A percentile compares a stretch with the other conserved stretches of the same genome.
These are phyloP conservation scores for Globisporangium paroecandrum DNA, from an alignment of 352 stramenopile species.

Conservation along the genomic window DNA sequence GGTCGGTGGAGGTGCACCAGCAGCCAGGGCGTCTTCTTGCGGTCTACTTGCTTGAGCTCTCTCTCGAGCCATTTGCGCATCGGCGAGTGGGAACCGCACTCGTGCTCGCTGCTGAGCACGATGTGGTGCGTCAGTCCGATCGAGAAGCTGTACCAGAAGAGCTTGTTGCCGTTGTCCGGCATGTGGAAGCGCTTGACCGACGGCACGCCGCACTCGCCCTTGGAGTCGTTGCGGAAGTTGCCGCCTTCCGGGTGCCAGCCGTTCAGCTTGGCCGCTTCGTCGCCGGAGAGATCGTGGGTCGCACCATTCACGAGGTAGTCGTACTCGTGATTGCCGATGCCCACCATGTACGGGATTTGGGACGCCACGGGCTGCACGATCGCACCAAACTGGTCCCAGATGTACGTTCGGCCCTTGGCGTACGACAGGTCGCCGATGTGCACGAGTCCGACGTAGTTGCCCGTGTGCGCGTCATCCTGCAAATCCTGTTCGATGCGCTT, in stretches of 20 bases:
- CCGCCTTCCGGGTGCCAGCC: slow-evolving; percentile 26
- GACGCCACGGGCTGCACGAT: slow-evolving; percentile 71
- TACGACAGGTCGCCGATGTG: slow-evolving; percentile 82
- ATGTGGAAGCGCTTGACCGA: slow-evolving; percentile 53
- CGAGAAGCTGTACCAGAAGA: slow-evolving; percentile 33
- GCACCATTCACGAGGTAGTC: slow-evolving; percentile 29
- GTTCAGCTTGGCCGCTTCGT: slow-evolving; percentile 19
- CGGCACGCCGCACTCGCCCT: slow-evolving; percentile 72
- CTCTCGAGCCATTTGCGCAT: slow-evolving; percentile 27
- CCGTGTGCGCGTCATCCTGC: slow-evolving; percentile 4
- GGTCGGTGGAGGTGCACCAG: slow-evolving; percentile 28
- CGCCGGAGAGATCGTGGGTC: slow-evolving; percentile 35
- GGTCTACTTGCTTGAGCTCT: slow-evolving; percentile 23
- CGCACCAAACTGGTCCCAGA: slow-evolving; percentile 81
- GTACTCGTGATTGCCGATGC: slow-evolving; percentile 44
- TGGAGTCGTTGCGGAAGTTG: slow-evolving; percentile 33
- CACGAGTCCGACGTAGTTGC: slow-evolving; percentile 49
- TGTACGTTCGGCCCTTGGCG: slow-evolving; percentile 46
- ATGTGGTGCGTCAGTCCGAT: slow-evolving; percentile 27
- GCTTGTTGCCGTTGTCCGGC: slow-evolving; percentile 28
- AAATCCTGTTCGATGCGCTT: slow-evolving; percentile 34
- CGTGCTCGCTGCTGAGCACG: slow-evolving; percentile 30
- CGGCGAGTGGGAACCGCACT: slow-evolving; percentile 14
- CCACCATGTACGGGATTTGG: slow-evolving; percentile 63
- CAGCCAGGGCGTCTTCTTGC: slow-evolving; percentile 26